Evolutionary conservation across 1,139 yeast species (phyloP).

Genomic region (Casaregolazyma lundiana): DNA sequence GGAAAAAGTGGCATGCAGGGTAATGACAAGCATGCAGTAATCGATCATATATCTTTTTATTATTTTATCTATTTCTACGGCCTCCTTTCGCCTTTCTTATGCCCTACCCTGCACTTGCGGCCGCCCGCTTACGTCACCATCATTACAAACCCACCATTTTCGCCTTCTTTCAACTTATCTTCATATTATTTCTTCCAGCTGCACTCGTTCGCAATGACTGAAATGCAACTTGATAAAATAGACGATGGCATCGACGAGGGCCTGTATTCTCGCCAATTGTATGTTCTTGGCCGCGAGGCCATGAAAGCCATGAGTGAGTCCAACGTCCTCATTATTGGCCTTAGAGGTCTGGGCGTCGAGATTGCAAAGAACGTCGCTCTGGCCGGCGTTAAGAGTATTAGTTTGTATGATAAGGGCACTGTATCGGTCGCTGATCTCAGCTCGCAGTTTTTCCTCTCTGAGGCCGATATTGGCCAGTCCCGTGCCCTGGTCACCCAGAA

Average conservation of each 20-base stretch:
- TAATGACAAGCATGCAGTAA: too few species aligned
- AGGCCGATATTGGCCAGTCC: conserved; percentile 66
- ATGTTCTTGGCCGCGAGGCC: conserved; percentile 92
- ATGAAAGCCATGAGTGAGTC: conserved; percentile 96
- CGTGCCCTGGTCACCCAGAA: conserved; percentile 68
- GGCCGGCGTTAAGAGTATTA: conserved; percentile 92
- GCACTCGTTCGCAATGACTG: not conserved
- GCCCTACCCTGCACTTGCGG: not conserved
- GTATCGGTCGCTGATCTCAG: conserved; percentile 71
- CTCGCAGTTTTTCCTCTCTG: conserved; percentile 77
- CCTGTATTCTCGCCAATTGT: conserved; percentile 87
- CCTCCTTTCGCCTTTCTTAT: not conserved
- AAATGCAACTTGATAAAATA: conserved; percentile 39
- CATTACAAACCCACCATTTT: not conserved
- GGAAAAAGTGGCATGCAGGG: too few species aligned
- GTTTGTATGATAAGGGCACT: conserved; percentile 78
- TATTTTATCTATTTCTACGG: too few species aligned
- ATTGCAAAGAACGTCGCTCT: conserved; percentile 94
- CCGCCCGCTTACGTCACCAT: not conserved
- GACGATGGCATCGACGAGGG: conserved; percentile 77
- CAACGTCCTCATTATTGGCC: conserved; percentile 80
- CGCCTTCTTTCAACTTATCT: not conserved
- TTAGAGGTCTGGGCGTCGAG: conserved; percentile 89
- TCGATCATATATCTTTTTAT: not conserved
- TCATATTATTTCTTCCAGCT: not conserved